Evolutionary conservation across 805 yeast genomes (phyloP), one percentile per base, ranked within the genome.

Genomic region (Wickerhamiella kazuoi): DNA sequence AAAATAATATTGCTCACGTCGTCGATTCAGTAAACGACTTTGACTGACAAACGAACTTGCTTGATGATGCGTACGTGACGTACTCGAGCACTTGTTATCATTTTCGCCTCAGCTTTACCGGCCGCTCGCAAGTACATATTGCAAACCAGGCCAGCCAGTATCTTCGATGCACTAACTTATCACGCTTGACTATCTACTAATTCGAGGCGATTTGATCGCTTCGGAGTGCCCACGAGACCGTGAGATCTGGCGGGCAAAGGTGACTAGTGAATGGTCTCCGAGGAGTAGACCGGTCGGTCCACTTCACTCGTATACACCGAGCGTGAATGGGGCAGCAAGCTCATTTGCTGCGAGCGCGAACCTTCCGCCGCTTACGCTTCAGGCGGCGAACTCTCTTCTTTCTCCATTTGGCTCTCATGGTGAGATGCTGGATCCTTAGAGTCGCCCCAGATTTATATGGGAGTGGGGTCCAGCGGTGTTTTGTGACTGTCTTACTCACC

Each of bases 361-460:
- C 95, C 94, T 87, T 87, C 96, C 97, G 95, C 80, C 97, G 82
- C 94, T 87, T 87, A 77, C 96, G 83, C 82, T 87, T 87, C 67
- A 87, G 81, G 82, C 97, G 83, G 82, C 97, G 86, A 71, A 80
- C 93, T 86, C 97, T 87, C 94, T 87, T 87, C 81, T 87, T 87
- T 81, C 95, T 87, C 97, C 96, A 86, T 80, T 86, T 86, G 72
- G 80, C 77, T 56, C 62, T 55, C 62, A 57, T 57, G 42, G 41
- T 46, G 48, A 43, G 36, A 32, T 18, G 31, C 7, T 26, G 33
- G 20, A n/a, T n/a, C n/a, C n/a, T 16, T 21, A 28, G 34, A 30
- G 17, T 24, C 8, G 8, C 8, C 13, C 28, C 28, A 9, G 28
- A 24, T 13, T 24, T 24, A 24, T 24, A 24, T 9, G 11, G 13